Evolutionary conservation across 108 stramenopile species (phyloP), one percentile per base, ranked within the genome.

Genomic region (Seminavis robusta): DNA sequence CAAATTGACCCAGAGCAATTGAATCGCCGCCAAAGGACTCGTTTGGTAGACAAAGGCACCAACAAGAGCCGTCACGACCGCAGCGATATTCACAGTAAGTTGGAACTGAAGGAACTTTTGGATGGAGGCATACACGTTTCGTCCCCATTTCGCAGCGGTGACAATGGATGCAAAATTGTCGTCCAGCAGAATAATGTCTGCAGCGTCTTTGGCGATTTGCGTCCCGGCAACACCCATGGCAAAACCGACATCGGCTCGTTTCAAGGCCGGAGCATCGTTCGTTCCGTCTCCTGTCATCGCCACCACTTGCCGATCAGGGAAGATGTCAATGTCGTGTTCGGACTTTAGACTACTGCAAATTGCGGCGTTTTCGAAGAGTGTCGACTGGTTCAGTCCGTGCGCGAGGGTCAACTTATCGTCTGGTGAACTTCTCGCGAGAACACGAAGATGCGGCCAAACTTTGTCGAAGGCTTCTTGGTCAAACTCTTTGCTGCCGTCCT

Each of bases 251-350:
- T 99, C 94, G n/a, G 97, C 96, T 1, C 92, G 67, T 72, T 97
- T 99, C 47, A 99, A 77, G 0, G 98, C 97, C 17, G 97, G 98
- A 16, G 98, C 98, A 64, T 98, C 98, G 67, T 99, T 99, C 8
- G 98, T 98, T 31, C 98, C 98, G 70, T 99, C 98, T 41, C 98
- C 98, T 0, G 98, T 99, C 76, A 98, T 96, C 36, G 95, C 96
- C 47, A 99, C 89, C 0, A 99, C 97, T 66, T 95, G 94, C 0
- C 86, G 74, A 67, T 91, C 90, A 26, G 86, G 87, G 64, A 92
- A 88, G 45, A 88, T 79, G 0, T 24, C 52, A 37, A 88, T 87
- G 25, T 62, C 62, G 41, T 83, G 59, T 47, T 81, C 77, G 9
- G 5, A 51, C 27, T 56, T 47, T 33, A 93, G 55, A 30, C 40